Evolutionary conservation across 202 grass and related monocot species (phyloP).

Genomic region (Setaria italica): DNA sequence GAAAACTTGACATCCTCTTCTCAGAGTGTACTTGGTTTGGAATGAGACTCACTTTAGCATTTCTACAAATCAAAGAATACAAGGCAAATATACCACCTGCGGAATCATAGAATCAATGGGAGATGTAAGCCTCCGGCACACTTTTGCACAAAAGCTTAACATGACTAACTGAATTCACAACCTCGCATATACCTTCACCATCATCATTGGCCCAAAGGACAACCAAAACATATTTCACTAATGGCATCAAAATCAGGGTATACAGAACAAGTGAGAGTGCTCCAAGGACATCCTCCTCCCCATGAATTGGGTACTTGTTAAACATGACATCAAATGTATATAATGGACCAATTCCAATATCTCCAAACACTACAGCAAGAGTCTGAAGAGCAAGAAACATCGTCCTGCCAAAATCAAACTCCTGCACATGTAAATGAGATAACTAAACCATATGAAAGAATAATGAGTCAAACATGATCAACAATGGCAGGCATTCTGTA

Average conservation of each 20-base stretch:
- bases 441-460: slow-evolving; percentile 49
- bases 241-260: slow-evolving; percentile 80
- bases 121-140: slow-evolving; percentile 48
- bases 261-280: slow-evolving; percentile 94
- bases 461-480: slow-evolving; percentile 39
- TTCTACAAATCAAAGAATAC: slow-evolving; percentile 96
- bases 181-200: slow-evolving; percentile 81
- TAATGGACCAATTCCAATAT: slow-evolving; percentile 90
- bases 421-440: slow-evolving; percentile 71
- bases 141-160: not conserved
- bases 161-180: slow-evolving; percentile 57
- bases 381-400: slow-evolving; percentile 94
- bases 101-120: slow-evolving; percentile 37
- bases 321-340: slow-evolving; percentile 99
- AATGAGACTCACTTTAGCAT: slow-evolving; percentile 89
- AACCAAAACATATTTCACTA: slow-evolving; percentile 91
- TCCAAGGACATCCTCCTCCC: slow-evolving; percentile 90
- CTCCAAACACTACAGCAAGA: slow-evolving; percentile 94
- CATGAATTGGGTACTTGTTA: slow-evolving; percentile 77
- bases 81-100: slow-evolving; percentile 98
- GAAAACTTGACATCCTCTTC: slow-evolving; percentile 85
- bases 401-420: slow-evolving; percentile 76
- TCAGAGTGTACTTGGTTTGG: slow-evolving; percentile 90
- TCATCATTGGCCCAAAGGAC: slow-evolving; percentile 96
- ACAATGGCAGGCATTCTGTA: not conserved